A percentile compares a stretch with the other conserved stretches of the same genome.
These are phyloP conservation scores for Yarrowia deformans DNA, from an alignment of 805 yeast species.

Conservation along the genomic window DNA sequence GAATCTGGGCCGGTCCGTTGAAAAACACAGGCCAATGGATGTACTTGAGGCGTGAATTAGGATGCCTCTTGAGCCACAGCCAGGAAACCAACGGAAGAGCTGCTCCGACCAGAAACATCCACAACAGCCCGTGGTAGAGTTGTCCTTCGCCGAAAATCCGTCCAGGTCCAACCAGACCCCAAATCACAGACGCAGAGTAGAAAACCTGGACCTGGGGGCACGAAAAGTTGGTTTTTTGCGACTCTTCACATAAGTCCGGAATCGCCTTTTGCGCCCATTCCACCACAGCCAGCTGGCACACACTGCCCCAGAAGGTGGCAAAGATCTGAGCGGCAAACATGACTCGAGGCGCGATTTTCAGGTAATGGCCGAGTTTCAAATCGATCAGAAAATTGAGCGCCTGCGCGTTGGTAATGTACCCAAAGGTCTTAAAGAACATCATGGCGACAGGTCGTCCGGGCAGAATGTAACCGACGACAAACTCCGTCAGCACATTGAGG, in stretches of 20 bases:
- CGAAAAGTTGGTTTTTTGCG: slow-evolving; percentile 57
- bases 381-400: slow-evolving; percentile 63
- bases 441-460: slow-evolving; percentile 69
- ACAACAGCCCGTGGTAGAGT: slow-evolving; percentile 61
- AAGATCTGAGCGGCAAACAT: slow-evolving; percentile 61
- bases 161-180: slow-evolving; percentile 73
- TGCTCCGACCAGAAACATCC: slow-evolving; percentile 68
- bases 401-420: slow-evolving; percentile 61
- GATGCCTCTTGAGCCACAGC: slow-evolving; percentile 52
- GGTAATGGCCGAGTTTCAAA: slow-evolving; percentile 69
- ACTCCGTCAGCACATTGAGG: slow-evolving; percentile 67
- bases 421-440: slow-evolving; percentile 67
- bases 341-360: slow-evolving; percentile 68
- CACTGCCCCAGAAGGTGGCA: slow-evolving; percentile 56
- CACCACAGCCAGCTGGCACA: slow-evolving; percentile 56
- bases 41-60: slow-evolving; percentile 54
- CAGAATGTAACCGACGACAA: slow-evolving; percentile 68
- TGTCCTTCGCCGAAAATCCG: slow-evolving; percentile 60
- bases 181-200: slow-evolving; percentile 63
- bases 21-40: slow-evolving; percentile 75
- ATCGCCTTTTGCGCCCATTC: slow-evolving; percentile 54
- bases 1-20: slow-evolving; percentile 65
- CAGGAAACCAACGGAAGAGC: slow-evolving; percentile 55
- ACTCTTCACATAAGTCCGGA: slow-evolving; percentile 54
- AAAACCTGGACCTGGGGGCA: slow-evolving; percentile 58